Base-by-base conservation (phyloP, 106 monocot species). In the Vanilla planifolia region DNA sequence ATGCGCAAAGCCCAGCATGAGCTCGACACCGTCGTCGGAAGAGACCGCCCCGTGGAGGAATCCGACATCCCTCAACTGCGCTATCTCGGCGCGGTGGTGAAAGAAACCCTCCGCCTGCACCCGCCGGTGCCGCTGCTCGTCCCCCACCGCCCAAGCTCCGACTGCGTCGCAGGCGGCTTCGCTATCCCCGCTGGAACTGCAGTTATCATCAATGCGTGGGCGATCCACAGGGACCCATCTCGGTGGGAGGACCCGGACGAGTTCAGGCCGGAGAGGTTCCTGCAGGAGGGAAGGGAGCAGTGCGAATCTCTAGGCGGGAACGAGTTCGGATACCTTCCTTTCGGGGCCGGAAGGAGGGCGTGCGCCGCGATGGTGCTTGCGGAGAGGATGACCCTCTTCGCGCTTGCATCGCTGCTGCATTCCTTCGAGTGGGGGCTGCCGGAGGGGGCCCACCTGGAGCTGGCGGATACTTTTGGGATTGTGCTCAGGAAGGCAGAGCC, bases 361-460 rank as follows among this genome's bases (percentile, higher is more conserved):
- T 88, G 87, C 23, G 51, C 65, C 0, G 82, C 82, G 50, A 68
- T 79, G 7, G 2, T 48, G 43, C 20, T 82, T 46, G 87, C 65
- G 0, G 75, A 75, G 63, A 66, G 30, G 59, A 70, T 70, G 55
- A 29, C 60, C 2, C 22, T 22, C 0, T 63, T 68, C 30, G 29
- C 50, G 51, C 16, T 87, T 15, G 78, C 78, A 3, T 43, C 67
- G 6, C 33, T 87, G 37, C 52, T 87, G 28, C 86, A 82, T 25
- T 67, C 68, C 21, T 87, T 87, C 14, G 75, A 79, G 20, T 86
- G 86, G 86, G 39, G 62, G 43, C 11, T 86, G 24, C 78, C 68
- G 2, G 66, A 55, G 20, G 77, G 75, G 15, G 43, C 8, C 5
- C 26, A 69, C 53, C 16, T 75, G 2, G 74, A 86, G 13, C 37